phyloP scores from a whole-genome alignment of 164 flowering plant genomes.

The Warburgia ugandensis region DNA sequence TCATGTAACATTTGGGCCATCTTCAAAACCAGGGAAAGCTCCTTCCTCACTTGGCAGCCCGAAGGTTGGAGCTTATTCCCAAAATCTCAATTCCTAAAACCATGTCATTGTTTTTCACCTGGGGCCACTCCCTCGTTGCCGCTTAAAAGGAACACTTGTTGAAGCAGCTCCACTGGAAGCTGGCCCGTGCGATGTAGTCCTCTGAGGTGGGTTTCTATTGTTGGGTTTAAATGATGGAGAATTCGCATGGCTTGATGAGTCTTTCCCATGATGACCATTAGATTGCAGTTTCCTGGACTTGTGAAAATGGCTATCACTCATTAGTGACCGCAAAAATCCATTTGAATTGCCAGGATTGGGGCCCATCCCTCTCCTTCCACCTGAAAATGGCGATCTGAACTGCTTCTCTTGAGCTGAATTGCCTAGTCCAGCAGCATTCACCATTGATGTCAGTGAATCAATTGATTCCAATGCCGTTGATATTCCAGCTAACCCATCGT shows the following conservation, averaged over 20 bases:
- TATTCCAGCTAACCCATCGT: constrained; percentile 59
- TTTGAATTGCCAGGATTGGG: constrained; percentile 7
- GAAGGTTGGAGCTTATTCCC: too few relatives aligned
- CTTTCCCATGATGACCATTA: constrained; percentile 3
- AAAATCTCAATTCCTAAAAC: neutral
- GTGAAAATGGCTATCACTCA: constrained; percentile 11
- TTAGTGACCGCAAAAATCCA: constrained; percentile 21
- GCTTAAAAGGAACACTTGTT: constrained; percentile 24
- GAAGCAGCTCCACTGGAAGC: constrained; percentile 15
- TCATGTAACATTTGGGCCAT: too few relatives aligned
- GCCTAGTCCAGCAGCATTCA: constrained; percentile 26
- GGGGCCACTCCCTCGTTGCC: constrained; percentile 31
- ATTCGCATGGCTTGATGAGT: constrained; percentile 3
- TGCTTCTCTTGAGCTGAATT: constrained; percentile 14
- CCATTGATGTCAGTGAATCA: constrained; percentile 36
- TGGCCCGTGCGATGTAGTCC: constrained; percentile 3
- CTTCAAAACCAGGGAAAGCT: too few relatives aligned
- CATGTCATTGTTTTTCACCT: neutral
- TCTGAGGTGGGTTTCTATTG: neutral
- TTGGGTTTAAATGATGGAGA: neutral
- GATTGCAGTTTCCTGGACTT: constrained; percentile 4
- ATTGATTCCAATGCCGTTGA: constrained; percentile 23
- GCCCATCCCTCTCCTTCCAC: constrained; percentile 9
- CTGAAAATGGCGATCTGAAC: neutral
- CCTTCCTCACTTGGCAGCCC: too few relatives aligned